Evolutionary conservation across 140 eudicot genomes (phyloP).

Genomic region (Eryngium alpinum): DNA sequence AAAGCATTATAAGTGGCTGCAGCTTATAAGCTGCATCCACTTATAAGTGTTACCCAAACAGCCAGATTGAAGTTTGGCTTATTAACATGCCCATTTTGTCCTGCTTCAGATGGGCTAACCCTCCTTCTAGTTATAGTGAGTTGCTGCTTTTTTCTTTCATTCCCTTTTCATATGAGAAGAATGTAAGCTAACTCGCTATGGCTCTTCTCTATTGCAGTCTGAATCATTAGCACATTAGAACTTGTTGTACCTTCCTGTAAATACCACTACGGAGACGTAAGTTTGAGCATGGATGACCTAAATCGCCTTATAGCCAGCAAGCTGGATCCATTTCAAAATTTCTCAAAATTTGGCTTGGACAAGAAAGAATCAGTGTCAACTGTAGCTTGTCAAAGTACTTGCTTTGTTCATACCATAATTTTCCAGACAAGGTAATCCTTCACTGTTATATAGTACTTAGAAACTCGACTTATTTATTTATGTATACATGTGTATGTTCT

Average conservation of each 20-base stretch:
- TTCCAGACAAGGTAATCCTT: not conserved
- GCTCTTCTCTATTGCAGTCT: conserved; percentile 46
- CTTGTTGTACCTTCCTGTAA: conserved; percentile 63
- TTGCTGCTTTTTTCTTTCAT: not conserved
- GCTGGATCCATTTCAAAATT: conserved; percentile 68
- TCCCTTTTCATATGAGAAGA: not conserved
- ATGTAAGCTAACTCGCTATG: conserved; percentile 1
- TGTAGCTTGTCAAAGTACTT: conserved; percentile 26
- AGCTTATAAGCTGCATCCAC: too few species aligned
- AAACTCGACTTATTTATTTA: too few species aligned
- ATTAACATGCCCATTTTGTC: too few species aligned
- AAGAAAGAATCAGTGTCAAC: conserved; percentile 39
- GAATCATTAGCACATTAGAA: conserved; percentile 87
- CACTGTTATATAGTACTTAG: not conserved
- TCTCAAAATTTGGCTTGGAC: conserved; percentile 52
- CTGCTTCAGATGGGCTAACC: too few species aligned
- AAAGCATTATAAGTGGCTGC: too few species aligned
- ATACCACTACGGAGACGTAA: conserved; percentile 57
- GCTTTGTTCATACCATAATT: conserved; percentile 27
- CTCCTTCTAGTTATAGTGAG: not conserved
- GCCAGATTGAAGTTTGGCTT: too few species aligned
- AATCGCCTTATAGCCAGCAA: conserved; percentile 69
- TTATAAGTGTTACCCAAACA: too few species aligned
- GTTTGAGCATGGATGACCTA: conserved; percentile 59
- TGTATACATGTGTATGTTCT: too few species aligned